Conservation (phyloP, 352 stramenopile genomes). For the Pythium apleroticum region DNA sequence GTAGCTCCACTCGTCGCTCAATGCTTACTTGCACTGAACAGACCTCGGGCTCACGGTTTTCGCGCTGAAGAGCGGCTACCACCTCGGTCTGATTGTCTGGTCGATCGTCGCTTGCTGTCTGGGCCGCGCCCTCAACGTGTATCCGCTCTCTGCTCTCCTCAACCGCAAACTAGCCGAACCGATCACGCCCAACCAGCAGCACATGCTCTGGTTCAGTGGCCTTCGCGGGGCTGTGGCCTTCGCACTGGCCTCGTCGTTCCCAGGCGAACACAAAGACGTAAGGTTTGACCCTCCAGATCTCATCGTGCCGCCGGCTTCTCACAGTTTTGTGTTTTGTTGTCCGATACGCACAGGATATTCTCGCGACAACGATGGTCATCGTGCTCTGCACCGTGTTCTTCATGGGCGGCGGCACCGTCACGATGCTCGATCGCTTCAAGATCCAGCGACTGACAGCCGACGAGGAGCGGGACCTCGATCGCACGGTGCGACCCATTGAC, state of each 20-base stretch:
- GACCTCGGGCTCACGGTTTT: constrained; percentile 77
- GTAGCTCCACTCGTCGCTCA: neutral
- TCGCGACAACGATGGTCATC: constrained; percentile 76
- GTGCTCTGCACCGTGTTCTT: constrained; percentile 82
- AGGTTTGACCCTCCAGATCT: constrained; percentile 2
- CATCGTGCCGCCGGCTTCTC: neutral
- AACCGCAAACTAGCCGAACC: constrained; percentile 21
- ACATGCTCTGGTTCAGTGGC: constrained; percentile 84
- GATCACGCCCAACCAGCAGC: constrained; percentile 43
- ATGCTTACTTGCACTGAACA: neutral
- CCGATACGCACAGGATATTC: constrained; percentile 40
- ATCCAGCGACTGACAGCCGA: constrained; percentile 44
- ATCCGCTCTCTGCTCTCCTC: constrained; percentile 44
- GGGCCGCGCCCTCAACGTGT: constrained; percentile 61
- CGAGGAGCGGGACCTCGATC: constrained; percentile 31
- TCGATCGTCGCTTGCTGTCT: constrained; percentile 54
- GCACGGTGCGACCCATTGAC: constrained; percentile 29
- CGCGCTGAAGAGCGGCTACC: constrained; percentile 39
- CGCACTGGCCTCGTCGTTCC: constrained; percentile 62
- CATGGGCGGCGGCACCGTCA: constrained; percentile 65
- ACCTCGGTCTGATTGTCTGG: constrained; percentile 54
- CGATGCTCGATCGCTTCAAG: constrained; percentile 53
- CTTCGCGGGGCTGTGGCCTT: constrained; percentile 84
- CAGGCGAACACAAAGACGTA: constrained; percentile 35
- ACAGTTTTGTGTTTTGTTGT: neutral